Evolutionary conservation across 257 asterid species (phyloP), one percentile per base, ranked within the genome.

Genomic region (Asclepias syriaca): DNA sequence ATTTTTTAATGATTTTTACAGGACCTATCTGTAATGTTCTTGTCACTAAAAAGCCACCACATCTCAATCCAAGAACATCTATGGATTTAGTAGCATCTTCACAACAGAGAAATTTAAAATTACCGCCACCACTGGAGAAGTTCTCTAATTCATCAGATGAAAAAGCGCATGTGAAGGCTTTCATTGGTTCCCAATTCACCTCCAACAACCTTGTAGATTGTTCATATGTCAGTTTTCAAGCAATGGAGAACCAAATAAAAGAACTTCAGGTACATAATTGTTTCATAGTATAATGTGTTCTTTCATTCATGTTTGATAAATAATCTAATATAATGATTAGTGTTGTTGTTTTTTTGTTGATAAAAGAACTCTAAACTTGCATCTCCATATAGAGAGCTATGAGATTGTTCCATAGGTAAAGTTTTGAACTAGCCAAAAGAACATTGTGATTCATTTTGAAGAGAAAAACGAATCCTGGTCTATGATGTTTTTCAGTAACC

Each of bases 51-150:
- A 95, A 78, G 64, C 83, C 90, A 6, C 85, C 79, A 54, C 51
- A 72, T 74, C 19, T 82, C 56, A 85, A 77, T 73, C 75, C 86
- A 74, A 82, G 80, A 58, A 48, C 81, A 71, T 72, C 87, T n/a
- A 72, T 75, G 22, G 77, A 45, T 74, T 63, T 81, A 65, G 77
- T 61, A 54, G 75, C 82, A 49, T 32, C 78, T 76, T 79, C 93
- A 54, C 69, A n/a, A 21, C 86, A 75, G 79, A 89, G 83, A 75
- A 86, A 78, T 46, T 81, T 79, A 40, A 65, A 71, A 27, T 60
- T 91, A 68, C 92, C 93, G 27, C 91, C 90, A 66, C 87, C 91
- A 16, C 85, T 95, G 67, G 91, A 92, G 76, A 95, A 85, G 61
- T 85, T 69, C 77, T 73, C 82, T 48, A 82, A 77, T 76, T 78